A percentile compares a stretch with the other conserved stretches of the same genome.
phyloP scores from a whole-genome alignment of 2,329 filamentous ascomycete species.

The Raffaelea deltoideospora region DNA sequence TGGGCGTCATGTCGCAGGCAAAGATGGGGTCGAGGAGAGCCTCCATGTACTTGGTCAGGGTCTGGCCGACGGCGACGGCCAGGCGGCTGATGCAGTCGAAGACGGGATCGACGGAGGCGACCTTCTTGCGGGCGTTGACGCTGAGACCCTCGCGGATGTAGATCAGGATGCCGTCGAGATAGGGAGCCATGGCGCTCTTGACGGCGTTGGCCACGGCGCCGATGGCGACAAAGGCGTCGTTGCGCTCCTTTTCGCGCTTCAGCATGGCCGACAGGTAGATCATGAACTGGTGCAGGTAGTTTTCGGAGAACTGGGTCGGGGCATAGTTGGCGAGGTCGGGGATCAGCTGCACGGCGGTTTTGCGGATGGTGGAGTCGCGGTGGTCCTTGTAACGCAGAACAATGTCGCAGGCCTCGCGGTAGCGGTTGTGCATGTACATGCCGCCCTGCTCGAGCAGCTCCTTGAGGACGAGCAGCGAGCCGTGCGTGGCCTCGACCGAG shows the following conservation, averaged over 20 bases:
- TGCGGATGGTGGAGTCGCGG: slow-evolving; percentile 70
- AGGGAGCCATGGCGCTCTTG: slow-evolving; percentile 85
- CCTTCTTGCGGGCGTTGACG: slow-evolving; percentile 53
- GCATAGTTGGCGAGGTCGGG: slow-evolving; percentile 87
- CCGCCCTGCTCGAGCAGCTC: slow-evolving; percentile 87
- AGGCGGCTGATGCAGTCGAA: slow-evolving; percentile 97
- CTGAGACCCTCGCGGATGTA: slow-evolving; percentile 87
- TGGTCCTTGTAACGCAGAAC: slow-evolving; percentile 89
- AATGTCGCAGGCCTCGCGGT: slow-evolving; percentile 82
- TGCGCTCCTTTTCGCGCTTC: slow-evolving; percentile 87
- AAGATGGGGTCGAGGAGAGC: slow-evolving; percentile 91
- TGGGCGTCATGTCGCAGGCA: slow-evolving; percentile 84
- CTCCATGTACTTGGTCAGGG: slow-evolving; percentile 96
- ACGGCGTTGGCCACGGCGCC: slow-evolving; percentile 94
- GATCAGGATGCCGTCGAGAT: slow-evolving; percentile 84
- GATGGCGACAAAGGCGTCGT: slow-evolving; percentile 88
- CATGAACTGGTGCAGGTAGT: slow-evolving; percentile 93
- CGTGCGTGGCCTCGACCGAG: slow-evolving; percentile 79
- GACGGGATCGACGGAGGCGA: slow-evolving; percentile 60
- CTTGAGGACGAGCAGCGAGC: slow-evolving; percentile 83
- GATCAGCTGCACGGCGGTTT: slow-evolving; percentile 81
- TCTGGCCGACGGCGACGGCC: slow-evolving; percentile 87
- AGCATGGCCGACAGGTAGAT: slow-evolving; percentile 85
- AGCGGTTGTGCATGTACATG: slow-evolving; percentile 98
- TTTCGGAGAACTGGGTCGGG: slow-evolving; percentile 73